Evolutionary conservation across 495 filamentous ascomycete genomes (phyloP).

Genomic region (Cladorrhinum samala): DNA sequence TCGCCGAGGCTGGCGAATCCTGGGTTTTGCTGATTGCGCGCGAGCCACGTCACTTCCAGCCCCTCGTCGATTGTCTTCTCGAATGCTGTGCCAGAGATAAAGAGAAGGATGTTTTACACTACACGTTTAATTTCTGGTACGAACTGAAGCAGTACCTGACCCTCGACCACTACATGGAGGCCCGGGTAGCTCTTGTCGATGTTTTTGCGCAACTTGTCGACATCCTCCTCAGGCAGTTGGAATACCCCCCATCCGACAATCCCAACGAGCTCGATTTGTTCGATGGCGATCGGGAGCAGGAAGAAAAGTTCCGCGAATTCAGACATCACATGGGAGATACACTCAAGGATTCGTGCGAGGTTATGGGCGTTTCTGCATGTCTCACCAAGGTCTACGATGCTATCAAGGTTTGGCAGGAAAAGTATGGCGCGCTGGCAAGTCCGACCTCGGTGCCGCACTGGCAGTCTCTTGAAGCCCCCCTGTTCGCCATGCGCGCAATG

Average conservation of each 20-base stretch:
- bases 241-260: slow-evolving; percentile 74
- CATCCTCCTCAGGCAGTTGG: slow-evolving; percentile 84
- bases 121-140: slow-evolving; percentile 97
- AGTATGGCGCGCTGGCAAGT: slow-evolving; percentile 68
- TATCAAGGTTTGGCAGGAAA: slow-evolving; percentile 81
- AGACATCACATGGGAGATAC: slow-evolving; percentile 96
- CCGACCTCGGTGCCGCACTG: slow-evolving; percentile 81
- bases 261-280: slow-evolving; percentile 78
- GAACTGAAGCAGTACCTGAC: slow-evolving; percentile 95
- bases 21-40: slow-evolving; percentile 90
- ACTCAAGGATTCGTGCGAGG: slow-evolving; percentile 93
- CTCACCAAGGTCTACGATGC: slow-evolving; percentile 76
- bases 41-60: slow-evolving; percentile 70
- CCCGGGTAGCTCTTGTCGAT: slow-evolving; percentile 65
- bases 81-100: slow-evolving; percentile 84
- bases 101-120: slow-evolving; percentile 79
- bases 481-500: slow-evolving; percentile 95
- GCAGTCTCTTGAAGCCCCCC: slow-evolving; percentile 90
- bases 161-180: slow-evolving; percentile 79
- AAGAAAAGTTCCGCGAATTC: slow-evolving; percentile 97
- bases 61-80: slow-evolving; percentile 81
- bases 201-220: slow-evolving; percentile 85
- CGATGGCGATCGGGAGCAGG: slow-evolving; percentile 88
- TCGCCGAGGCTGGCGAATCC: slow-evolving; percentile 87
- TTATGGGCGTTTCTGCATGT: slow-evolving; percentile 87